Percentiles rank a stretch among this genome's conserved stretches.
Evolutionary conservation across 768 basidiomycete genomes (phyloP).

Genomic region (Cystofilobasidium capitatum): DNA sequence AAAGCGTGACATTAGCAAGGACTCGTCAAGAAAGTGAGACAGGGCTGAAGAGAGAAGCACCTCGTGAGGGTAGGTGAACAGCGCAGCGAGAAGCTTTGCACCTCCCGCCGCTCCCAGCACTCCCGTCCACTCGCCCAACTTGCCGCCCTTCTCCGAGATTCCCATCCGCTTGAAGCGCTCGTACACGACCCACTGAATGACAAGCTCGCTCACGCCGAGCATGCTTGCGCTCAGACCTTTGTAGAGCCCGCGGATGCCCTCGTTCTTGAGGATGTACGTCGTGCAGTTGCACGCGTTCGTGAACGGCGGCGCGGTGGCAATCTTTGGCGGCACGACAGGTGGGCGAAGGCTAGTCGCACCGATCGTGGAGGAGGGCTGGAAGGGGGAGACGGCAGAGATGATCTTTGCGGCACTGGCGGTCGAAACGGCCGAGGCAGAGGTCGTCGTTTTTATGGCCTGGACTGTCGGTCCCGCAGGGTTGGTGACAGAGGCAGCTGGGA

Average conservation of each 20-base stretch:
- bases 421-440: slow-evolving; percentile 36
- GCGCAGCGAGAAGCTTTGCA: slow-evolving; percentile 83
- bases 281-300: slow-evolving; percentile 37
- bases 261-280: slow-evolving; percentile 62
- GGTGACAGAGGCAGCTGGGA: slow-evolving; percentile 33
- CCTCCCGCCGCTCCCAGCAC: slow-evolving; percentile 84
- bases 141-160: slow-evolving; percentile 45
- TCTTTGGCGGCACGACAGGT: slow-evolving; percentile 2
- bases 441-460: slow-evolving; percentile 25
- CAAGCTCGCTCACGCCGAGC: slow-evolving; percentile 88
- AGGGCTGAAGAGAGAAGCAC: slow-evolving; percentile 44
- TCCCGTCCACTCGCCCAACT: slow-evolving; percentile 55
- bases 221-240: slow-evolving; percentile 91
- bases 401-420: slow-evolving; percentile 11
- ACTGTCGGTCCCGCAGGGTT: too few relatives aligned
- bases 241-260: slow-evolving; percentile 82
- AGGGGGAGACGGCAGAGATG: slow-evolving; percentile 6
- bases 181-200: slow-evolving; percentile 95
- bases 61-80: slow-evolving; percentile 98
- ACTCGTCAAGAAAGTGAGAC: background rate
- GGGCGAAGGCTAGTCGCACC: background rate
- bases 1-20: background rate
- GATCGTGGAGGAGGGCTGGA: background rate
- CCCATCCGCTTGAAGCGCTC: slow-evolving; percentile 75
- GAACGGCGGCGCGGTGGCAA: slow-evolving; percentile 17